Evolutionary conservation across 305 asterid species (phyloP), one percentile per base, ranked within the genome.

Genomic region (Rubia peregrina): DNA sequence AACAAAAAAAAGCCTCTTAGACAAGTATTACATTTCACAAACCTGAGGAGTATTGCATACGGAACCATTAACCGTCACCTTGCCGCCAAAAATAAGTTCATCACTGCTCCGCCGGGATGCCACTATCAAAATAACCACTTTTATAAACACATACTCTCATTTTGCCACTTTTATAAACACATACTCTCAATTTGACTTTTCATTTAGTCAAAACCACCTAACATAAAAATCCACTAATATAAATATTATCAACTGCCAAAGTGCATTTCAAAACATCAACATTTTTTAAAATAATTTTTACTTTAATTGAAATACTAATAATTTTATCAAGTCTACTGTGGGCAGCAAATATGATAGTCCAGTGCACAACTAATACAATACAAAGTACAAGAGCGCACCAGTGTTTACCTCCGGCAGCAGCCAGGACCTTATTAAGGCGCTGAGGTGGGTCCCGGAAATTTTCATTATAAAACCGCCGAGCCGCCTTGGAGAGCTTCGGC

Each of bases 61-160:
- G 2, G 99, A 88, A 74, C 99, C 99, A 79, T 94, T 91, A 63
- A 91, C 98, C 19, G 93, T 88, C 77, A 94, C 99, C 80, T 86
- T 87, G 75, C 98, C 98, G 73, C 87, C 80, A 80, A 89, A 89
- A 71, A 94, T 91, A 78, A 94, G 87, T 80, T 94, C 98, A 74
- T 91, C 99, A 19, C 99, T 76, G 83, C 98, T 94, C 81, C 99
- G 82, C 82, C 99, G 85, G 49, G 99, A 94, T 53, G 98, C 98
- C 82, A 94, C 99, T 94, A 83, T 51, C 69, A 69, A 79, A 71
- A 59, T 59, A 75, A 68, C 63, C 71, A 74, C 7, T 71, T 70
- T 51, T 57, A n/a, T 38, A 53, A 60, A 22, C 49, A n/a, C n/a
- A n/a, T n/a, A n/a, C n/a, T n/a, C n/a, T n/a, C n/a, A n/a, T n/a